Percentiles rank a stretch among this genome's conserved stretches.
Evolutionary conservation across 1,139 yeast genomes (phyloP).

Genomic region (Hyphopichia pseudoburtonii): DNA sequence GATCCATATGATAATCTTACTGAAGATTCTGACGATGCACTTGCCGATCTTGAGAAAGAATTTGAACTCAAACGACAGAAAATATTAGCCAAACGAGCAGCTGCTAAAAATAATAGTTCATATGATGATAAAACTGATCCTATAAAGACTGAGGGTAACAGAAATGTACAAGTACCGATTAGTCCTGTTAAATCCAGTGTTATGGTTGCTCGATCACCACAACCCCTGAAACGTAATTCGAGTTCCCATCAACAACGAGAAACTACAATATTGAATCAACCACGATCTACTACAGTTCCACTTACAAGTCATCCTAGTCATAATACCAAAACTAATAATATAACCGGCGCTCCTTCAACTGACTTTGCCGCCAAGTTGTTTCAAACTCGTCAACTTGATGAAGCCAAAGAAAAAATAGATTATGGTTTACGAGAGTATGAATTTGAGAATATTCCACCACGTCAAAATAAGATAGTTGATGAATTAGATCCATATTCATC

Average conservation of each 20-base stretch:
- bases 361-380: constrained; percentile 16
- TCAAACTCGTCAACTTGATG: constrained; percentile 7
- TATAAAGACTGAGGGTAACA: too few relatives aligned
- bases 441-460: constrained; percentile 14
- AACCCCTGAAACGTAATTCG: too few relatives aligned
- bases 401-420: constrained; percentile 12
- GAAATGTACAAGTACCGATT: too few relatives aligned
- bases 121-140: too few relatives aligned
- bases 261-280: not conserved
- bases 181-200: not conserved
- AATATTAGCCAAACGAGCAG: constrained; percentile 8
- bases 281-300: not conserved
- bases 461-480: constrained; percentile 8
- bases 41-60: constrained; percentile 28
- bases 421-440: constrained; percentile 21
- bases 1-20: constrained; percentile 25
- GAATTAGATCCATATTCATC: constrained; percentile 20
- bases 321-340: not conserved
- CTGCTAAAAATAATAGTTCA: too few relatives aligned
- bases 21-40: constrained; percentile 28
- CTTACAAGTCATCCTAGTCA: not conserved
- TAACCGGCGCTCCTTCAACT: not conserved
- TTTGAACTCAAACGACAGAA: constrained; percentile 22
- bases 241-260: too few relatives aligned
- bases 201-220: not conserved